These are phyloP conservation scores for Ogataea polymorpha DNA, from an alignment of 805 yeast species.

Conservation along the genomic window DNA sequence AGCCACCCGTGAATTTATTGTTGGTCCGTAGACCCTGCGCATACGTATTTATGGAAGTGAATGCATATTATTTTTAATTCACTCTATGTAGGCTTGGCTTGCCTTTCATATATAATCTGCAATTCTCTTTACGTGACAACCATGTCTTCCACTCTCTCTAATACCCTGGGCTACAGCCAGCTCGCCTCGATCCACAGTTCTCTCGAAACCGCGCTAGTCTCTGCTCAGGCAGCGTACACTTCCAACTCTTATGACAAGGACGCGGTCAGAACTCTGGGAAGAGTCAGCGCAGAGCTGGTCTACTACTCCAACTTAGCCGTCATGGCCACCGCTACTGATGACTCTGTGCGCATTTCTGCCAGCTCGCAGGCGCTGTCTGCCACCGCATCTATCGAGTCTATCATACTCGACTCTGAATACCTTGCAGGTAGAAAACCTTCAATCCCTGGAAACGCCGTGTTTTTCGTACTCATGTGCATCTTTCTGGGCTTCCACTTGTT, in stretches of 20 bases:
- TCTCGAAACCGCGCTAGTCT: conserved; percentile 3
- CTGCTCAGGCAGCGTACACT: conserved; percentile 5
- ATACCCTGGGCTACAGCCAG: conserved; percentile 7
- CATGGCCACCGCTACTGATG: conserved; percentile 27
- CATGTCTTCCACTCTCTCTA: conserved; percentile 3
- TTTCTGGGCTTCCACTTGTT: conserved; percentile 40
- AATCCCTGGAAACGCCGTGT: conserved; percentile 54
- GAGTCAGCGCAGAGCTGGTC: conserved; percentile 19
- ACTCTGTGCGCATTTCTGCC: conserved; percentile 9
- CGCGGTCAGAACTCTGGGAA: not conserved
- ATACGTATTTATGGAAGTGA: too few species aligned
- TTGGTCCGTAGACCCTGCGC: too few species aligned
- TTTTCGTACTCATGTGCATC: conserved; percentile 52
- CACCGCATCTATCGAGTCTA: conserved; percentile 17
- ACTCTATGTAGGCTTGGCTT: too few species aligned
- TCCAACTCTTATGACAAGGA: not conserved
- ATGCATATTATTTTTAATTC: too few species aligned
- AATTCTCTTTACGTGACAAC: too few species aligned
- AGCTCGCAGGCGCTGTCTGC: conserved; percentile 25
- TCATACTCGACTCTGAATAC: conserved; percentile 17
- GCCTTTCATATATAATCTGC: too few species aligned
- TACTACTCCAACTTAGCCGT: conserved; percentile 23
- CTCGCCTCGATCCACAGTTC: conserved; percentile 12
- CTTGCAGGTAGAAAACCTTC: conserved; percentile 48
- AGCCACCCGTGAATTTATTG: too few species aligned